Percentiles rank a stretch among this genome's conserved stretches.
Evolutionary conservation across 2,329 filamentous ascomycete genomes (phyloP).

Genomic region (Pestalotiopsis sp.): DNA sequence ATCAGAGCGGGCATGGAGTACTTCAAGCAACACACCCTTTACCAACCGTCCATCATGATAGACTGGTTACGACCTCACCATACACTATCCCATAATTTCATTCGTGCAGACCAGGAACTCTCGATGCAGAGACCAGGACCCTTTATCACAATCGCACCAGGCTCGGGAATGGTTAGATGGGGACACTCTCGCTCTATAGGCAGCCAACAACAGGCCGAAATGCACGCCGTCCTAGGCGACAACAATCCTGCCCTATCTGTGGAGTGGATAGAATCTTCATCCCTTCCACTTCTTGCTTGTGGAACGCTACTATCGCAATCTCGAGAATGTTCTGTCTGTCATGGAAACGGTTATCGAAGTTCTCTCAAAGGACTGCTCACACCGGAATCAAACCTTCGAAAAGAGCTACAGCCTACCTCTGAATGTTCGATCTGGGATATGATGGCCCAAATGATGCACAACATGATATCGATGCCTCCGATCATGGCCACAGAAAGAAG

Average conservation of each 20-base stretch:
- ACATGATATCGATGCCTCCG: background rate
- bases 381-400: too few species aligned
- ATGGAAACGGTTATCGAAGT: too few species aligned
- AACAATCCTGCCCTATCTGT: background rate
- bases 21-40: background rate
- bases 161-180: background rate
- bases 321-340: too few species aligned
- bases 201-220: background rate
- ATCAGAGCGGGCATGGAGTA: background rate
- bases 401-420: too few species aligned
- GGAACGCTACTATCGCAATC: too few species aligned
- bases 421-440: background rate
- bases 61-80: background rate
- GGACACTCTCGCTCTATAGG: background rate
- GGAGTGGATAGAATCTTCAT: background rate
- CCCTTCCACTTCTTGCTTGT: too few species aligned
- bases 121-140: background rate
- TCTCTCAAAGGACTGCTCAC: too few species aligned
- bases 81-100: background rate
- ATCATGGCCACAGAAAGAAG: background rate
- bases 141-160: background rate
- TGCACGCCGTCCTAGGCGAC: background rate
- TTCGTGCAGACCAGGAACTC: background rate
- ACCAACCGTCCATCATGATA: background rate
- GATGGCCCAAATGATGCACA: background rate